Conservation (phyloP, 257 asterid genomes). For the Vinca minor region DNA sequence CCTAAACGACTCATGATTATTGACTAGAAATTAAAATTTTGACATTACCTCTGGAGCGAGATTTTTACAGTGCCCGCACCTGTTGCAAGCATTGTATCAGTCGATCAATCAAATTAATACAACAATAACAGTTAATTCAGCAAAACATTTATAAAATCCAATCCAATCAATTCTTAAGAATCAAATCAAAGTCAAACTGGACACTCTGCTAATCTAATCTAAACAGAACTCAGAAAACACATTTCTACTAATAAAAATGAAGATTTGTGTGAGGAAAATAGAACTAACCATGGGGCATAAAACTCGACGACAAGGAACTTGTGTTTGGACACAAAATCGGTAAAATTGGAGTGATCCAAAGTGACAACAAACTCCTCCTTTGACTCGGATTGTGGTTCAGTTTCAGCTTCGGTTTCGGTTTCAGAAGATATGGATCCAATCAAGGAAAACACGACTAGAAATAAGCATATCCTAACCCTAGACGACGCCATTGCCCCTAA, state of each 20-base stretch:
- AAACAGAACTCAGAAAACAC: neutral
- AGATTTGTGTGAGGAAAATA: neutral
- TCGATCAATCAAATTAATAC: neutral
- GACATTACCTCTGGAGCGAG: conserved; percentile 87
- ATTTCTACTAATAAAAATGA: too few relatives aligned
- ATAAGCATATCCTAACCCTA: neutral
- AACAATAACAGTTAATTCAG: neutral
- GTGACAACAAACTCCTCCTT: conserved; percentile 59
- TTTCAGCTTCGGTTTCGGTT: neutral
- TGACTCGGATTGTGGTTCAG: conserved; percentile 3
- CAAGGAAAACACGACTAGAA: neutral
- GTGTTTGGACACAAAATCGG: conserved; percentile 60
- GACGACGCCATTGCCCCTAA: conserved; percentile 17
- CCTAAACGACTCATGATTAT: too few relatives aligned
- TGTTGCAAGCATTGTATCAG: conserved; percentile 24
- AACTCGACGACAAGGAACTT: conserved; percentile 80
- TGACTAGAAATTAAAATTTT: too few relatives aligned
- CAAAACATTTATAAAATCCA: neutral
- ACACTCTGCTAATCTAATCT: neutral
- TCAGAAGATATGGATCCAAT: conserved; percentile 13
- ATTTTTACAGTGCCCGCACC: conserved; percentile 93
- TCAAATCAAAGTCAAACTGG: neutral
- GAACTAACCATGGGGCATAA: conserved; percentile 67
- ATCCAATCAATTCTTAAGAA: neutral
- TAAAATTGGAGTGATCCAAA: conserved; percentile 65